A percentile compares a stretch with the other conserved stretches of the same genome.
Evolutionary conservation across 352 stramenopile species (phyloP).

Genomic region (Phytopythium kandeliae): DNA sequence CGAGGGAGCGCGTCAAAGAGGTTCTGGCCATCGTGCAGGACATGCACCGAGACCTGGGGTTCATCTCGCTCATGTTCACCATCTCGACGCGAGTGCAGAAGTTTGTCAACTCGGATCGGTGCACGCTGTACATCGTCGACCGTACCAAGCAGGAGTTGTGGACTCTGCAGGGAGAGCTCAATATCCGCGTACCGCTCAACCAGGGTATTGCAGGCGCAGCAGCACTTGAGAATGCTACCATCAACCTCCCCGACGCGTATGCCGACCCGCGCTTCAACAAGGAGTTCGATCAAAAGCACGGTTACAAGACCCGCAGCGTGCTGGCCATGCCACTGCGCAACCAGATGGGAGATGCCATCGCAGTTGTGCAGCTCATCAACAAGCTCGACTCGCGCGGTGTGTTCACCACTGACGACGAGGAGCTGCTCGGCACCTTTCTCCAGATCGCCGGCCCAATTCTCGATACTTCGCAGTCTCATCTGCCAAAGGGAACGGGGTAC

Average conservation of each 20-base stretch:
- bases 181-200: conserved; percentile 84
- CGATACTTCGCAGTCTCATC: conserved; percentile 76
- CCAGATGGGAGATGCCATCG: conserved; percentile 66
- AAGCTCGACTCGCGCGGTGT: conserved; percentile 63
- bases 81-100: conserved; percentile 85
- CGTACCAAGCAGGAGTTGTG: conserved; percentile 86
- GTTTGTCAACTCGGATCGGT: conserved; percentile 89
- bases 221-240: conserved; percentile 52
- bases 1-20: conserved; percentile 63
- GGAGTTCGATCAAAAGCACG: conserved; percentile 85
- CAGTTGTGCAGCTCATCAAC: conserved; percentile 88
- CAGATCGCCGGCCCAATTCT: conserved; percentile 87
- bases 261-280: conserved; percentile 86
- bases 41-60: conserved; percentile 86
- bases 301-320: conserved; percentile 83
- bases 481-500: conserved; percentile 39
- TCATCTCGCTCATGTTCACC: conserved; percentile 89
- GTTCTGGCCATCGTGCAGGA: conserved; percentile 88
- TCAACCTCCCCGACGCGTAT: conserved; percentile 86
- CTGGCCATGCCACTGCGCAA: conserved; percentile 85
- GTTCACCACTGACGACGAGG: conserved; percentile 85
- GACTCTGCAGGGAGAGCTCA: conserved; percentile 86
- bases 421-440: conserved; percentile 83
- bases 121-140: conserved; percentile 91
- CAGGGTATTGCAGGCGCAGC: conserved; percentile 82